Conservation (phyloP, 2,329 filamentous ascomycete genomes). For the Hirsutella minnesotensis region DNA sequence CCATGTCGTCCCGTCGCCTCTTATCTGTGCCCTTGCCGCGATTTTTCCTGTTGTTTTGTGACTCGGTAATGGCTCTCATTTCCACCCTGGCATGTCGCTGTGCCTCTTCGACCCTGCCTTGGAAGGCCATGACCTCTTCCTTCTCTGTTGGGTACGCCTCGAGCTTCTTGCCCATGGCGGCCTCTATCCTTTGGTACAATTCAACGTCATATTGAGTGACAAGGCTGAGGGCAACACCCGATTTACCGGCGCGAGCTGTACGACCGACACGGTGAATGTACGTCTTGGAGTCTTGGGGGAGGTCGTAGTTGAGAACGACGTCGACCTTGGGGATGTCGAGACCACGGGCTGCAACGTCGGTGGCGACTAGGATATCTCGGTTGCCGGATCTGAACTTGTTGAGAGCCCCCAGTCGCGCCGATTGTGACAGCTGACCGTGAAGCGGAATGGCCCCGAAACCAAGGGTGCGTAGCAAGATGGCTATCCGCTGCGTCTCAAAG, state of each 20-base stretch:
- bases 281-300: conserved; percentile 77
- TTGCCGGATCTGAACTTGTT: conserved; percentile 77
- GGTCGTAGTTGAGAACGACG: conserved; percentile 73
- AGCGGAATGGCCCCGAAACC: conserved; percentile 87
- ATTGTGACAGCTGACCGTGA: conserved; percentile 85
- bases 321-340: conserved; percentile 90
- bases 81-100: conserved; percentile 68
- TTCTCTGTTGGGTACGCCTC: conserved; percentile 57
- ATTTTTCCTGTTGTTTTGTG: conserved; percentile 45
- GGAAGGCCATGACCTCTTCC: conserved; percentile 78
- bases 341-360: conserved; percentile 87
- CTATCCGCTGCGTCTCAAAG: conserved; percentile 76
- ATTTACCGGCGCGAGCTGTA: conserved; percentile 77
- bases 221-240: conserved; percentile 67
- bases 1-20: conserved; percentile 53
- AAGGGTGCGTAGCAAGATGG: conserved; percentile 70
- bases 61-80: conserved; percentile 71
- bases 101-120: conserved; percentile 67
- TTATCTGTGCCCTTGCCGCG: conserved; percentile 25
- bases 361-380: conserved; percentile 82
- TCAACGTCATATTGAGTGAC: conserved; percentile 84
- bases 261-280: conserved; percentile 85
- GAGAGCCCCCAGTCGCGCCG: conserved; percentile 72
- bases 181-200: conserved; percentile 70
- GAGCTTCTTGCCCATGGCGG: conserved; percentile 67